phyloP scores from a whole-genome alignment of 441 rosid species.

The Pelargonium fulgidum region DNA sequence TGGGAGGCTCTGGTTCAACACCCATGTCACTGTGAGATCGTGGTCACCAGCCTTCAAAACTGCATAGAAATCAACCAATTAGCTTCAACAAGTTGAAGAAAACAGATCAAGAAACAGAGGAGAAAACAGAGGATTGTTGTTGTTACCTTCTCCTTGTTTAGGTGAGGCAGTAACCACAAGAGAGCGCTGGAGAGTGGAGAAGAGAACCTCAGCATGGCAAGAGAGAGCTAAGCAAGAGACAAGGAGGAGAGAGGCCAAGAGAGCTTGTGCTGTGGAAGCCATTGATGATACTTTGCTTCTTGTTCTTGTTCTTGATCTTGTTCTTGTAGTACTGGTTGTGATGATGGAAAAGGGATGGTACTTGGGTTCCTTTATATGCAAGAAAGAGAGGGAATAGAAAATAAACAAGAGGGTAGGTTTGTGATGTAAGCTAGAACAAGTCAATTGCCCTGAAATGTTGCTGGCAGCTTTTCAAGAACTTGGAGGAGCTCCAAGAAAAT shows the following conservation, averaged over 20 bases:
- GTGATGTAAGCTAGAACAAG: conserved; percentile 2
- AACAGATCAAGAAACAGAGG: too few relatives aligned
- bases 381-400: background rate
- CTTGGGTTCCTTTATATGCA: background rate
- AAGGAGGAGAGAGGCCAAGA: conserved; percentile 33
- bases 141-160: conserved; percentile 30
- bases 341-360: background rate
- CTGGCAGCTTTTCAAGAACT: background rate
- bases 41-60: conserved; percentile 49
- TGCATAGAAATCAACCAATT: conserved; percentile 17
- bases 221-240: conserved; percentile 28
- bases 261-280: conserved; percentile 4
- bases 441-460: background rate
- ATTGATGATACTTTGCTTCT: background rate
- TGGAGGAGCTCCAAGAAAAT: background rate
- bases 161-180: conserved; percentile 42
- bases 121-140: background rate
- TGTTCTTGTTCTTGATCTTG: background rate
- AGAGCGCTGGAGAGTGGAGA: conserved; percentile 37
- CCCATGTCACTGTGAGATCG: conserved; percentile 48
- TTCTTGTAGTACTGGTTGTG: background rate
- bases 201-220: conserved; percentile 30
- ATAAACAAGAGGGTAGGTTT: background rate
- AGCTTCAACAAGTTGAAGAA: background rate
- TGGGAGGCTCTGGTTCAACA: conserved; percentile 32